Percentiles rank a stretch among this genome's conserved stretches.
phyloP scores from a whole-genome alignment of 371 early-diverging fungal genomes.

The Mucor piriformis region DNA sequence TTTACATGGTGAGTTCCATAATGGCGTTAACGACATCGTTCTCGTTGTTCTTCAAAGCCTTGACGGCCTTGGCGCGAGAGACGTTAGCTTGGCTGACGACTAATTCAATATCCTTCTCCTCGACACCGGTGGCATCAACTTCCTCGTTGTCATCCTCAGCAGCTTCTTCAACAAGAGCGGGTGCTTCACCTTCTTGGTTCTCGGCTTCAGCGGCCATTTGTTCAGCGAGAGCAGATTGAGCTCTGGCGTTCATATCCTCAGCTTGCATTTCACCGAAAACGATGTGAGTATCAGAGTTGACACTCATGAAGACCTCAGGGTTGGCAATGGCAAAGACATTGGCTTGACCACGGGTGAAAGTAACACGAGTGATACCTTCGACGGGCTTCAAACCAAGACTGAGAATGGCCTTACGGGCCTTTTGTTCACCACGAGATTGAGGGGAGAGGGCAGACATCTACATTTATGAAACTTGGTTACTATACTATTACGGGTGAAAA shows the following conservation, averaged over 20 bases:
- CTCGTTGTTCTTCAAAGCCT: slow-evolving; percentile 85
- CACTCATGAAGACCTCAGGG: slow-evolving; percentile 94
- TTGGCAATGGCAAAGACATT: slow-evolving; percentile 85
- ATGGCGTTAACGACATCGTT: slow-evolving; percentile 97
- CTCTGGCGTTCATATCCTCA: slow-evolving; percentile 84
- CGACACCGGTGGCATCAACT: slow-evolving; percentile 78
- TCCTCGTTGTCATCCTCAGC: slow-evolving; percentile 64
- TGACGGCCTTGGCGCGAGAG: slow-evolving; percentile 88
- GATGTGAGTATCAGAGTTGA: slow-evolving; percentile 90
- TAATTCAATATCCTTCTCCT: slow-evolving; percentile 91
- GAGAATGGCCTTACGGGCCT: slow-evolving; percentile 94
- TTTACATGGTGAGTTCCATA: slow-evolving; percentile 71
- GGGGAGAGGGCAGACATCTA: slow-evolving; percentile 31
- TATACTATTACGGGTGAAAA: background rate
- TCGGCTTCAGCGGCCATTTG: slow-evolving; percentile 64
- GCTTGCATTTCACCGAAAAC: slow-evolving; percentile 95
- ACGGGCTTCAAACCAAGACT: slow-evolving; percentile 92
- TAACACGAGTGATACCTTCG: slow-evolving; percentile 88
- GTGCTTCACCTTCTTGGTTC: slow-evolving; percentile 42
- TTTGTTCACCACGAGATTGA: slow-evolving; percentile 88
- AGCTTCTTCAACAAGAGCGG: slow-evolving; percentile 46
- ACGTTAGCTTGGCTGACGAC: slow-evolving; percentile 91
- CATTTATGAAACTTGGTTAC: background rate
- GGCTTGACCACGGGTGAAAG: slow-evolving; percentile 84
- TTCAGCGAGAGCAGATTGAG: slow-evolving; percentile 69